phyloP scores from a whole-genome alignment of 345 rosid genomes.

The Isatis tinctoria region DNA sequence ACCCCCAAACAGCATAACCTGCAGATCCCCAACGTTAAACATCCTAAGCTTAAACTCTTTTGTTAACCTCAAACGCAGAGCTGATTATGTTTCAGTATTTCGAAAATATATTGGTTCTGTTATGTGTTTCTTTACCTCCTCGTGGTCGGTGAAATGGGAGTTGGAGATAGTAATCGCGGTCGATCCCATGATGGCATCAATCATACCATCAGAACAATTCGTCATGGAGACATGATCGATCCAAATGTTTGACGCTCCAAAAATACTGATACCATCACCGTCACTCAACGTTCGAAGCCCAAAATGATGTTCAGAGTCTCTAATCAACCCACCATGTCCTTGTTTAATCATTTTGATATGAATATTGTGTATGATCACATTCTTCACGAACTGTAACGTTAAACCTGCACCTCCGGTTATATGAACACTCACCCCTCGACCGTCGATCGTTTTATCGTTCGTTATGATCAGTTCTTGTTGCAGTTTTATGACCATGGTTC shows the following conservation, averaged over 20 bases:
- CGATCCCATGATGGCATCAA: slow-evolving; percentile 56
- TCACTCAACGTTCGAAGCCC: slow-evolving; percentile 53
- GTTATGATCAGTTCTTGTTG: slow-evolving; percentile 55
- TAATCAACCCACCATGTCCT: slow-evolving; percentile 48
- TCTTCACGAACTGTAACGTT: slow-evolving; percentile 56
- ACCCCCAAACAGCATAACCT: slow-evolving; percentile 73
- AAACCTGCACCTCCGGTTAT: slow-evolving; percentile 62
- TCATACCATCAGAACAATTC: slow-evolving; percentile 48
- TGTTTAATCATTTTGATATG: slow-evolving; percentile 47
- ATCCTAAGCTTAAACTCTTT: background rate
- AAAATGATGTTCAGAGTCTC: slow-evolving; percentile 55
- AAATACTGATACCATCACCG: slow-evolving; percentile 67
- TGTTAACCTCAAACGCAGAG: background rate
- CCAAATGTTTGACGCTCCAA: slow-evolving; percentile 56
- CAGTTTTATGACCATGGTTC: slow-evolving; percentile 59
- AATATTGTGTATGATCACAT: slow-evolving; percentile 68
- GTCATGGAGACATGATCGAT: slow-evolving; percentile 71
- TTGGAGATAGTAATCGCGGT: slow-evolving; percentile 71
- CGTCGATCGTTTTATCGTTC: slow-evolving; percentile 70
- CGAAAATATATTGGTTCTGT: background rate
- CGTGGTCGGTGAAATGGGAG: slow-evolving; percentile 56
- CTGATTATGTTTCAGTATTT: background rate
- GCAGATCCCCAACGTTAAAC: background rate
- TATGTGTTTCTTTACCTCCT: slow-evolving; percentile 38
- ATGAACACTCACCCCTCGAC: slow-evolving; percentile 55